phyloP scores from a whole-genome alignment of 495 filamentous ascomycete species.

The Lineolata rhizophorae region DNA sequence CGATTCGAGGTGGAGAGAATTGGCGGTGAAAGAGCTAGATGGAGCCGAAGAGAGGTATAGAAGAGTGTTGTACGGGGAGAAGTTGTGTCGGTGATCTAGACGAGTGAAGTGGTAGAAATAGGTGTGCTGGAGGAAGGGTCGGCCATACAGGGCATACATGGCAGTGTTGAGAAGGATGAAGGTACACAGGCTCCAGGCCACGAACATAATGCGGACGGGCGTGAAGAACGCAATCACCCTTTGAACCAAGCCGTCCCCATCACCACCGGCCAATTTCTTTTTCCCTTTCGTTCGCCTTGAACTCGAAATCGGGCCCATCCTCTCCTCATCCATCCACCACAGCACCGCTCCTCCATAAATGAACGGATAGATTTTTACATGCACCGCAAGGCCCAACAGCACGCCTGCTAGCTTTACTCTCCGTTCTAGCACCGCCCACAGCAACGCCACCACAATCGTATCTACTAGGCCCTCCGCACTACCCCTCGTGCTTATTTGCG shows the following conservation, averaged over 20 bases:
- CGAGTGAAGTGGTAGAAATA: slow-evolving; percentile 83
- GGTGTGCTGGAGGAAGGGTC: slow-evolving; percentile 65
- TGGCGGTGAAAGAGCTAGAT: slow-evolving; percentile 10
- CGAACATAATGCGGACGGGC: slow-evolving; percentile 33
- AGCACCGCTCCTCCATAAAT: slow-evolving; percentile 75
- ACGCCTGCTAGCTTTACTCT: slow-evolving; percentile 43
- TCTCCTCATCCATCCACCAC: slow-evolving; percentile 58
- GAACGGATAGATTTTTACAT: slow-evolving; percentile 98
- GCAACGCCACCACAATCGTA: slow-evolving; percentile 53
- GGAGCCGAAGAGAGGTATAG: slow-evolving; percentile 62
- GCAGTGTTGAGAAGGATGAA: slow-evolving; percentile 47
- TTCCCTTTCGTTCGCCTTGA: slow-evolving; percentile 1
- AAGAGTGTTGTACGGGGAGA: slow-evolving; percentile 84
- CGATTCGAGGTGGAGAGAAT: slow-evolving; percentile 37
- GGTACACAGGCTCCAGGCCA: slow-evolving; percentile 39
- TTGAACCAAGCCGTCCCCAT: too few relatives aligned
- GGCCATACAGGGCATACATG: slow-evolving; percentile 61
- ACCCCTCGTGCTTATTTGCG: slow-evolving; percentile 80
- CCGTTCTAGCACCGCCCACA: slow-evolving; percentile 53
- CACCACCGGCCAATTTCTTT: too few relatives aligned
- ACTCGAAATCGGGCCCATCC: too few relatives aligned
- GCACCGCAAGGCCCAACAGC: slow-evolving; percentile 63
- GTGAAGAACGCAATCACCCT: slow-evolving; percentile 31
- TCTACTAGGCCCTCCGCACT: slow-evolving; percentile 82
- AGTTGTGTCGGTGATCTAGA: slow-evolving; percentile 94